Conservation (phyloP, 2,329 filamentous ascomycete species). For the Cladophialophora immunda region DNA sequence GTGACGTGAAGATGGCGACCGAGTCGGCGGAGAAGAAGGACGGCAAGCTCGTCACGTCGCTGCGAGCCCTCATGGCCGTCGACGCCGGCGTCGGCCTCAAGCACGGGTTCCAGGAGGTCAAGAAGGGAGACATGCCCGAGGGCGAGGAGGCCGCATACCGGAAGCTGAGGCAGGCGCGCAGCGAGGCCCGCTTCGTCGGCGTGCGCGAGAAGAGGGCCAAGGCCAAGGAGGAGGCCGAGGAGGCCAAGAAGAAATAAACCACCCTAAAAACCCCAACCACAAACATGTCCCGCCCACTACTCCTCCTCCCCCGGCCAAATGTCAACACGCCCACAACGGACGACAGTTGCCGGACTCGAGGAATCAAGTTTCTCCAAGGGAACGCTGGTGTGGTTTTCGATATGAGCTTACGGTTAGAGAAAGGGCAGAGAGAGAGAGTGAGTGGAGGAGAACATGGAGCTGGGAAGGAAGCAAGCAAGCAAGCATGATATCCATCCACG, state of each 20-base stretch:
- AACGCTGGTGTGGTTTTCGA: not conserved
- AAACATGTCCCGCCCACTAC: too few species aligned
- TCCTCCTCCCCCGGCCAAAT: too few species aligned
- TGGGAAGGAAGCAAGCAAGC: not conserved
- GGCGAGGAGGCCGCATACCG: slow-evolving; percentile 86
- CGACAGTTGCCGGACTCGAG: not conserved
- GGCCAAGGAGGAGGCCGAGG: slow-evolving; percentile 77
- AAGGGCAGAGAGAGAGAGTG: not conserved
- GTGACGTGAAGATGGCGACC: slow-evolving; percentile 77
- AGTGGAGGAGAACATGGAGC: not conserved
- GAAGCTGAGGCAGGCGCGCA: slow-evolving; percentile 83
- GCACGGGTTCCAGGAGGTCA: slow-evolving; percentile 74
- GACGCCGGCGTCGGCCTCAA: slow-evolving; percentile 65
- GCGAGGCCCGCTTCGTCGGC: slow-evolving; percentile 82
- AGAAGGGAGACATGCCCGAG: slow-evolving; percentile 81
- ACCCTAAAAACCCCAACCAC: not conserved
- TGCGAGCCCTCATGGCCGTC: slow-evolving; percentile 75
- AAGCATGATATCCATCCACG: not conserved
- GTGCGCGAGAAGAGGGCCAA: slow-evolving; percentile 91
- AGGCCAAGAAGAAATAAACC: slow-evolving; percentile 61
- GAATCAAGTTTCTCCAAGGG: not conserved
- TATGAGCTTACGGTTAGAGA: not conserved
- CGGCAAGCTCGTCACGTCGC: slow-evolving; percentile 61
- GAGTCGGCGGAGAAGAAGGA: slow-evolving; percentile 41
- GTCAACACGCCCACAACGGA: not conserved